Evolutionary conservation across 2,329 filamentous ascomycete species (phyloP).

Genomic region (Exophiala calicioides): DNA sequence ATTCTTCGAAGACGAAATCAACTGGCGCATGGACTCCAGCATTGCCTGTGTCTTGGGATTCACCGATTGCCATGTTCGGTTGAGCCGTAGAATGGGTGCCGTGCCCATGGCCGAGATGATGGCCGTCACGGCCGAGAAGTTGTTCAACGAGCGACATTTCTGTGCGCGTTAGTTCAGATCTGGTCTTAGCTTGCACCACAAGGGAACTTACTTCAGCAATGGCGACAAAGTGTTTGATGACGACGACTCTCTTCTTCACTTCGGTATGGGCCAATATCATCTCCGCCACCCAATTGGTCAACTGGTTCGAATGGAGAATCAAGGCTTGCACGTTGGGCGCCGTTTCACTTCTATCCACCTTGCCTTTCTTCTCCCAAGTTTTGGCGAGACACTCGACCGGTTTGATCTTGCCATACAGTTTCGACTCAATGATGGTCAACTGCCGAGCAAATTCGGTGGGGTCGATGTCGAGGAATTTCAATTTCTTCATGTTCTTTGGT

Average conservation of each 20-base stretch:
- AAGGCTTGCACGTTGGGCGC: slow-evolving; percentile 93
- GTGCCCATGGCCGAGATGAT: slow-evolving; percentile 96
- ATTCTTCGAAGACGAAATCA: slow-evolving; percentile 98
- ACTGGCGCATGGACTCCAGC: slow-evolving; percentile 84
- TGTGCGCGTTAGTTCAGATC: slow-evolving; percentile 42
- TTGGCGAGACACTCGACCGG: slow-evolving; percentile 96
- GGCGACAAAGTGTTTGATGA: slow-evolving; percentile 97
- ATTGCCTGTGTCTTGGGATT: slow-evolving; percentile 78
- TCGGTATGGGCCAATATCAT: slow-evolving; percentile 97
- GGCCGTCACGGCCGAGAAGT: slow-evolving; percentile 95
- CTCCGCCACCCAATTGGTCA: slow-evolving; percentile 99
- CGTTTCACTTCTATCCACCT: slow-evolving; percentile 74
- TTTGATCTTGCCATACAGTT: slow-evolving; percentile 92
- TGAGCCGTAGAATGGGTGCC: slow-evolving; percentile 89
- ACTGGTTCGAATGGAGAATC: slow-evolving; percentile 95
- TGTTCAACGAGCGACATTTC: slow-evolving; percentile 94
- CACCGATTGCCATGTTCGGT: slow-evolving; percentile 91
- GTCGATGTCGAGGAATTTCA: slow-evolving; percentile 98
- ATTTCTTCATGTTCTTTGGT: slow-evolving; percentile 98
- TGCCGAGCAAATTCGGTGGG: slow-evolving; percentile 95
- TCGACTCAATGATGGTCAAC: slow-evolving; percentile 93
- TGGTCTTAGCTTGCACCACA: slow-evolving; percentile 25
- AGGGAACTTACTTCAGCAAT: slow-evolving; percentile 86
- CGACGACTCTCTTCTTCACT: slow-evolving; percentile 91
- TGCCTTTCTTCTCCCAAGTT: slow-evolving; percentile 95